These are phyloP conservation scores for Candida adriatica DNA, from an alignment of 805 yeast genomes.

Conservation along the genomic window DNA sequence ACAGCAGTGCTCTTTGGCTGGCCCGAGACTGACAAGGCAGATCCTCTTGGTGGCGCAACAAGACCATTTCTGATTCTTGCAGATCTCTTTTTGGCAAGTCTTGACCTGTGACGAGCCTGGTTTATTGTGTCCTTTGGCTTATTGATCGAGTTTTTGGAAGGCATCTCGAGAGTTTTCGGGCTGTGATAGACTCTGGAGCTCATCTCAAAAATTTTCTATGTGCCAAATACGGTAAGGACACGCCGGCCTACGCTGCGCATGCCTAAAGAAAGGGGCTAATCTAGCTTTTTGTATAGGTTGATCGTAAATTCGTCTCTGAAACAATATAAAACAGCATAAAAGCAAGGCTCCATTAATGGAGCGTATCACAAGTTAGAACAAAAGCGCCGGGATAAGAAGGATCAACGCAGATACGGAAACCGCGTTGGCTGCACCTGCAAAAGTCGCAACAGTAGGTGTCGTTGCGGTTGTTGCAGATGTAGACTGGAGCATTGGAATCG, in stretches of 20 bases:
- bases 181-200: conserved; percentile 2
- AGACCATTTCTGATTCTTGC: conserved; percentile 37
- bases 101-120: conserved; percentile 42
- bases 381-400: conserved; percentile 4
- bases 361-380: too few species aligned
- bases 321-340: not conserved
- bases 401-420: conserved; percentile 1
- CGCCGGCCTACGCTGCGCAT: not conserved
- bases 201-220: conserved; percentile 8
- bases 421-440: conserved; percentile 3
- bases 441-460: conserved; percentile 4
- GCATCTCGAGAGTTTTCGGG: conserved; percentile 39
- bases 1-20: conserved; percentile 33
- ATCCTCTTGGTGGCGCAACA: conserved; percentile 40
- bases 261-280: not conserved
- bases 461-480: conserved; percentile 1
- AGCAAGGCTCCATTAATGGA: too few species aligned
- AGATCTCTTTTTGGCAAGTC: conserved; percentile 50
- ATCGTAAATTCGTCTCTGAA: conserved; percentile 1
- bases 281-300: conserved; percentile 1
- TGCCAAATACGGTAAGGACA: conserved; percentile 2
- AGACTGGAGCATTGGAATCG: too few species aligned
- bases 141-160: conserved; percentile 75
- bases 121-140: conserved; percentile 61
- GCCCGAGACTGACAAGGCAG: conserved; percentile 35